Evolutionary conservation across 257 asterid genomes (phyloP).

Genomic region (Marsdenia floribunda): DNA sequence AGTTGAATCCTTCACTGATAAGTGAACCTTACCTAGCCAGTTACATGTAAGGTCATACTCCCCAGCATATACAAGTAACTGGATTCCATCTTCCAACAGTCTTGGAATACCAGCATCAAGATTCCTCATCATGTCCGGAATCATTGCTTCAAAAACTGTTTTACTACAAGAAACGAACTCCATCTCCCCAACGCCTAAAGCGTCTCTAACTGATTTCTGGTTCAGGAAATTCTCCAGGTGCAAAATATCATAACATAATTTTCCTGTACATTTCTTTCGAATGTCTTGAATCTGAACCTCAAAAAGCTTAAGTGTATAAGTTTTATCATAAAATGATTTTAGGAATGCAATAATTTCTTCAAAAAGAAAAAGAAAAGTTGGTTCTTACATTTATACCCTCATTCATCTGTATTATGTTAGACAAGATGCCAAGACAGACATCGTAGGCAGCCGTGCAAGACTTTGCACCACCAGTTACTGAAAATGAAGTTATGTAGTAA

Average conservation of each 20-base stretch:
- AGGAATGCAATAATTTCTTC: too few relatives aligned
- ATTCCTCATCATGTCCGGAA: slow-evolving; percentile 44
- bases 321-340: too few relatives aligned
- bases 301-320: too few relatives aligned
- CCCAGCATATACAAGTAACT: slow-evolving; percentile 55
- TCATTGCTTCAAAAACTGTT: slow-evolving; percentile 39
- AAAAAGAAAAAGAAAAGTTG: too few relatives aligned
- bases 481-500: too few relatives aligned
- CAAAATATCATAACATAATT: slow-evolving; percentile 54
- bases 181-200: slow-evolving; percentile 56
- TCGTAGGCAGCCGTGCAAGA: slow-evolving; percentile 29
- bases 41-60: slow-evolving; percentile 73
- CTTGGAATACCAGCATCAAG: slow-evolving; percentile 43
- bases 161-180: slow-evolving; percentile 54
- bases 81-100: slow-evolving; percentile 56
- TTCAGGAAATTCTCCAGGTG: slow-evolving; percentile 43
- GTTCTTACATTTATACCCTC: slow-evolving; percentile 45
- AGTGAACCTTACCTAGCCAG: slow-evolving; percentile 57
- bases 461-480: slow-evolving; percentile 31
- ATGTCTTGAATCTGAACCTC: slow-evolving; percentile 46
- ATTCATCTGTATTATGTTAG: slow-evolving; percentile 25
- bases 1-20: too few relatives aligned
- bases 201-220: slow-evolving; percentile 30
- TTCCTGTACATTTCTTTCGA: slow-evolving; percentile 41
- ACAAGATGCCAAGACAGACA: slow-evolving; percentile 33